Conservation (phyloP, 345 rosid species). For the Raphanus sativus region DNA sequence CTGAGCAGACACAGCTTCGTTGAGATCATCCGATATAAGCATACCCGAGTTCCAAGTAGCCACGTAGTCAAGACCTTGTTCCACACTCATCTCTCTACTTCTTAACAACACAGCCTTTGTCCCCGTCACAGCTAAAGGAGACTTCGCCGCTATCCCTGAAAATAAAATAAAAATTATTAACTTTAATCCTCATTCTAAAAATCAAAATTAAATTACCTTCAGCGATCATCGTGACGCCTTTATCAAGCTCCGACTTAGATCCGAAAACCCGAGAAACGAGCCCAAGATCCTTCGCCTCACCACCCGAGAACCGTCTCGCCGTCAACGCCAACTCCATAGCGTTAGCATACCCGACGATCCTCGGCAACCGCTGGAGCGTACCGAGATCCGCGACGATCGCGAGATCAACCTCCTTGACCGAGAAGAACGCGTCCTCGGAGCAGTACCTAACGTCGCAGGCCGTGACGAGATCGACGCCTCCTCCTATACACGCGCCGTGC, state of each 20-base stretch:
- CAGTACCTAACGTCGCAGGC: conserved; percentile 86
- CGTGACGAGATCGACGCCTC: conserved; percentile 61
- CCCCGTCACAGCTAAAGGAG: conserved; percentile 76
- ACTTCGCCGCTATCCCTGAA: conserved; percentile 67
- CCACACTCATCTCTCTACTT: conserved; percentile 71
- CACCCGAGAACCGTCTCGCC: conserved; percentile 59
- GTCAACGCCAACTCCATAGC: conserved; percentile 77
- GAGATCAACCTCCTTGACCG: conserved; percentile 80
- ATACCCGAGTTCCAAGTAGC: conserved; percentile 85
- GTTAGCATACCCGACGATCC: conserved; percentile 64
- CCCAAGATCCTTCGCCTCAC: conserved; percentile 75
- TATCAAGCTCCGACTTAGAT: conserved; percentile 57
- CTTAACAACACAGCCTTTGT: conserved; percentile 69
- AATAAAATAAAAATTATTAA: background rate
- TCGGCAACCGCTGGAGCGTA: conserved; percentile 78
- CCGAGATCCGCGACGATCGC: conserved; percentile 85
- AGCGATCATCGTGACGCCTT: conserved; percentile 50
- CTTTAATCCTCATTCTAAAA: background rate
- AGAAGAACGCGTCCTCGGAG: conserved; percentile 57
- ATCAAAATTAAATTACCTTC: conserved; percentile 48
- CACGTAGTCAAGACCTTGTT: conserved; percentile 82
- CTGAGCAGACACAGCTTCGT: conserved; percentile 59
- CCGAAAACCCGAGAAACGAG: conserved; percentile 67
- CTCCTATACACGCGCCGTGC: conserved; percentile 82
- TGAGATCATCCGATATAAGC: conserved; percentile 69